Evolutionary conservation across 805 yeast genomes (phyloP).

Genomic region (Candida palmyrensis): DNA sequence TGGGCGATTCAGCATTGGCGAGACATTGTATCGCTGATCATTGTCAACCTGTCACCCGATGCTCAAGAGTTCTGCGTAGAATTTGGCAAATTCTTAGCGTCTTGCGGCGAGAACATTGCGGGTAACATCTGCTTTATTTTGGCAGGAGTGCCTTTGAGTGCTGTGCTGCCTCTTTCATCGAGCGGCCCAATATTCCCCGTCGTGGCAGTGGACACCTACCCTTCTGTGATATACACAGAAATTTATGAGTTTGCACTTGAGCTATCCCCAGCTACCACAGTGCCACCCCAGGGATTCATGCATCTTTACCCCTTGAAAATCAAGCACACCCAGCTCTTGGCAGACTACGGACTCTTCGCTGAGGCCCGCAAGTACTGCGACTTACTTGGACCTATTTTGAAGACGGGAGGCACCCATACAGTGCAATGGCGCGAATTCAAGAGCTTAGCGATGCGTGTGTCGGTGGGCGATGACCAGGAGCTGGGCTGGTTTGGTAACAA

Average conservation of each 20-base stretch:
- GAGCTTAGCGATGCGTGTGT: constrained; percentile 39
- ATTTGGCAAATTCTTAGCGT: constrained; percentile 45
- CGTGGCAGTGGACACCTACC: constrained; percentile 32
- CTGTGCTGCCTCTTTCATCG: constrained; percentile 12
- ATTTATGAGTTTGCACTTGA: constrained; percentile 54
- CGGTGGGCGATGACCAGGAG: constrained; percentile 37
- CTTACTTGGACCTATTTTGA: constrained; percentile 29
- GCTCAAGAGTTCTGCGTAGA: constrained; percentile 41
- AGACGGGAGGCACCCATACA: constrained; percentile 13
- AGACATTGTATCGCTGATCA: constrained; percentile 37
- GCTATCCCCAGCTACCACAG: constrained; percentile 18
- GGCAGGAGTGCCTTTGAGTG: constrained; percentile 41
- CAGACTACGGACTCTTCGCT: constrained; percentile 56
- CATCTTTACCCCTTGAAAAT: constrained; percentile 59
- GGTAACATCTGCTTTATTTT: constrained; percentile 43
- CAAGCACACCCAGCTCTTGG: constrained; percentile 61
- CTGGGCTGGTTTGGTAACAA: constrained; percentile 69
- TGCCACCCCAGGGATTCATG: constrained; percentile 38
- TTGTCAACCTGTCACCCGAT: constrained; percentile 22
- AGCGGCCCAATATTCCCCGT: constrained; percentile 30
- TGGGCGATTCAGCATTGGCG: constrained; percentile 54
- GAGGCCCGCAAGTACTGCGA: constrained; percentile 67
- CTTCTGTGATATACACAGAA: constrained; percentile 50
- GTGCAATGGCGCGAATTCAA: constrained; percentile 25
- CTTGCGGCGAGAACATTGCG: constrained; percentile 23